Evolutionary conservation across 768 basidiomycete genomes (phyloP).

Genomic region (Russula earlei): DNA sequence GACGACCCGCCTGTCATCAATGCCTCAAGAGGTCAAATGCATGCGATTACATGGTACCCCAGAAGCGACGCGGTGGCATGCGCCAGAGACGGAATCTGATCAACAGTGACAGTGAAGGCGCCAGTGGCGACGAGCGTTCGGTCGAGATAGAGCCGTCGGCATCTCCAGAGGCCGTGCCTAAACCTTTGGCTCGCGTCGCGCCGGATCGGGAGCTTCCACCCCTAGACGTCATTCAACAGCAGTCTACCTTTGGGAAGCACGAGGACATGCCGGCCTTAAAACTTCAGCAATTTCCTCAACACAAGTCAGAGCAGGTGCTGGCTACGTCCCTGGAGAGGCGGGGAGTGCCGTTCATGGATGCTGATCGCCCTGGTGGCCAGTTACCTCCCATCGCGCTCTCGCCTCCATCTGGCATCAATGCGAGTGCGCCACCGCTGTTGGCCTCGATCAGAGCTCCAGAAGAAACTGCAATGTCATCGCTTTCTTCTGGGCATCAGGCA

Average conservation of each 20-base stretch:
- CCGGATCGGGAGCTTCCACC: slow-evolving; percentile 20
- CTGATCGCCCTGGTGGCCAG: slow-evolving; percentile 12
- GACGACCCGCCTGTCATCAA: slow-evolving; percentile 73
- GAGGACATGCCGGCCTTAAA: slow-evolving; percentile 8
- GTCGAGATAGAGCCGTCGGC: slow-evolving; percentile 41
- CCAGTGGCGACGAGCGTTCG: slow-evolving; percentile 48
- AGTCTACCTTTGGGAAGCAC: slow-evolving; percentile 1
- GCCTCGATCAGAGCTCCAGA: slow-evolving; percentile 21
- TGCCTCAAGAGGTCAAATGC: slow-evolving; percentile 69
- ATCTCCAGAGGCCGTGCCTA: slow-evolving; percentile 38
- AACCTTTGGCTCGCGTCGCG: slow-evolving; percentile 20
- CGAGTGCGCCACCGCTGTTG: slow-evolving; percentile 20
- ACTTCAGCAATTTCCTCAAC: slow-evolving; percentile 10
- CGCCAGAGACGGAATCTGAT: slow-evolving; percentile 32
- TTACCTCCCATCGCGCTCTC: slow-evolving; percentile 18
- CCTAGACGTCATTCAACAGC: slow-evolving; percentile 6
- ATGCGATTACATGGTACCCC: slow-evolving; percentile 72
- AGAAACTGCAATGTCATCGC: slow-evolving; percentile 22
- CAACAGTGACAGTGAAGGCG: slow-evolving; percentile 40
- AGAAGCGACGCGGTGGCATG: slow-evolving; percentile 58
- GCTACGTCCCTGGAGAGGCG: slow-evolving; percentile 14
- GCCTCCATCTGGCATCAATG: slow-evolving; percentile 10
- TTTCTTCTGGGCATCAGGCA: slow-evolving; percentile 27
- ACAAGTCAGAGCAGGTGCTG: slow-evolving; percentile 21
- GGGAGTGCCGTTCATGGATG: slow-evolving; percentile 12